Percentiles rank a stretch among this genome's conserved stretches.
These are phyloP conservation scores for Wickerhamomyces bisporus DNA, from an alignment of 805 yeast genomes.

Conservation along the genomic window DNA sequence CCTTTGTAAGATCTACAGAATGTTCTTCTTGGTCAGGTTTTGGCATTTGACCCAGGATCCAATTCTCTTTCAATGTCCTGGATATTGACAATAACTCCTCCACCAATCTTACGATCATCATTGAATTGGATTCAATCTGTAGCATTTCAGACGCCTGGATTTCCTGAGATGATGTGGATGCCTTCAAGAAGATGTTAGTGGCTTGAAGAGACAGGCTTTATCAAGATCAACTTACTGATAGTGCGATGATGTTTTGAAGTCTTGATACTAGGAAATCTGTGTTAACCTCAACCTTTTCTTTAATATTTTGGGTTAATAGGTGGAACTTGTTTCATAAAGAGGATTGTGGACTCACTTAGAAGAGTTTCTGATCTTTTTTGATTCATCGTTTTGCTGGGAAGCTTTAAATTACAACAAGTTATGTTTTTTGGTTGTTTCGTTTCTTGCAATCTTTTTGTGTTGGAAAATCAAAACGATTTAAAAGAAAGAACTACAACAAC, in stretches of 20 bases:
- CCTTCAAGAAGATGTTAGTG: conserved; percentile 2
- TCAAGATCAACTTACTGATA: conserved; percentile 24
- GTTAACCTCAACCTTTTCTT: conserved; percentile 46
- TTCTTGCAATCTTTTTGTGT: not conserved
- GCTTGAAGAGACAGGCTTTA: not conserved
- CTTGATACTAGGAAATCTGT: conserved; percentile 46
- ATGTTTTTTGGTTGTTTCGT: not conserved
- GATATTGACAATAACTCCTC: conserved; percentile 48
- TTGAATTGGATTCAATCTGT: conserved; percentile 50
- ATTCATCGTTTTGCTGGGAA: conserved; percentile 18
- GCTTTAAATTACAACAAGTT: too few species aligned
- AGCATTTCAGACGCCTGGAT: conserved; percentile 45
- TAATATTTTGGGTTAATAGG: not conserved
- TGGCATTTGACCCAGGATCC: conserved; percentile 52
- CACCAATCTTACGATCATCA: conserved; percentile 43
- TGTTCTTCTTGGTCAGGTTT: conserved; percentile 16
- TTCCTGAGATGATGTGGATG: conserved; percentile 27
- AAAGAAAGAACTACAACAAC: too few species aligned
- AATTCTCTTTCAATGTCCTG: conserved; percentile 44
- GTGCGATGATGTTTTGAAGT: conserved; percentile 47
- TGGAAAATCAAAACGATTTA: too few species aligned
- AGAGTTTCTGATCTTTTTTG: conserved; percentile 39
- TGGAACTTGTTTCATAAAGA: not conserved
- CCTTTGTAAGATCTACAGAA: conserved; percentile 7
- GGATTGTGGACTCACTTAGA: conserved; percentile 27